Evolutionary conservation across 1,284 basidiomycete species (phyloP).

Genomic region (Sanghuangporus weigelae): DNA sequence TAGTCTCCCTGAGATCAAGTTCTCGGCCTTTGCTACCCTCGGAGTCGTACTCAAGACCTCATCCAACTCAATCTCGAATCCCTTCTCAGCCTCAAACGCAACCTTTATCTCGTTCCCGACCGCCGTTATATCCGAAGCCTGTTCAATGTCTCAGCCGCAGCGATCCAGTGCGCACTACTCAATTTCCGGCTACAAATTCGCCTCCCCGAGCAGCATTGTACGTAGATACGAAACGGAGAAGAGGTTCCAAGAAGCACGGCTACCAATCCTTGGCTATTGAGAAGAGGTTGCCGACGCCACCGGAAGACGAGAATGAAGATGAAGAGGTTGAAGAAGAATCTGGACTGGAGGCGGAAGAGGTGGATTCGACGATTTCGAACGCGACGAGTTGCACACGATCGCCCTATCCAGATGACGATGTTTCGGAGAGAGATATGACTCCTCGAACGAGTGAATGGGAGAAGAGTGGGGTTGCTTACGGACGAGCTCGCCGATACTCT

Average conservation of each 20-base stretch:
- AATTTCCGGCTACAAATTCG: not conserved
- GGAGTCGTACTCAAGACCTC: not conserved
- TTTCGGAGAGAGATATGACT: not conserved
- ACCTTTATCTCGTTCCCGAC: not conserved
- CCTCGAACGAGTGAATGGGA: not conserved
- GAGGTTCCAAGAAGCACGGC: not conserved
- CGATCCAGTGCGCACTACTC: not conserved
- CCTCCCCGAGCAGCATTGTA: not conserved
- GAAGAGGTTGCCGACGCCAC: constrained; percentile 13
- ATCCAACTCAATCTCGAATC: not conserved
- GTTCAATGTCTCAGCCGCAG: not conserved
- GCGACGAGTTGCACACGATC: not conserved
- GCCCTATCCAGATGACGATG: not conserved
- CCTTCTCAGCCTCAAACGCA: not conserved
- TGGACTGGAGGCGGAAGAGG: not conserved
- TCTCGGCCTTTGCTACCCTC: not conserved
- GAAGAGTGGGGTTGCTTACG: not conserved
- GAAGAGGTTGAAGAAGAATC: not conserved
- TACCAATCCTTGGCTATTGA: not conserved
- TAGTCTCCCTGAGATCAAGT: not conserved
- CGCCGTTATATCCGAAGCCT: not conserved
- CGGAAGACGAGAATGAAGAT: constrained; percentile 6
- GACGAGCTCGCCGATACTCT: not conserved
- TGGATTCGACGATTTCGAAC: not conserved
- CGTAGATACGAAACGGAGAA: not conserved